A percentile compares a stretch with the other conserved stretches of the same genome.
These are phyloP conservation scores for Atkinsonella hypoxylon DNA, from an alignment of 2,329 filamentous ascomycete species.

Conservation along the genomic window DNA sequence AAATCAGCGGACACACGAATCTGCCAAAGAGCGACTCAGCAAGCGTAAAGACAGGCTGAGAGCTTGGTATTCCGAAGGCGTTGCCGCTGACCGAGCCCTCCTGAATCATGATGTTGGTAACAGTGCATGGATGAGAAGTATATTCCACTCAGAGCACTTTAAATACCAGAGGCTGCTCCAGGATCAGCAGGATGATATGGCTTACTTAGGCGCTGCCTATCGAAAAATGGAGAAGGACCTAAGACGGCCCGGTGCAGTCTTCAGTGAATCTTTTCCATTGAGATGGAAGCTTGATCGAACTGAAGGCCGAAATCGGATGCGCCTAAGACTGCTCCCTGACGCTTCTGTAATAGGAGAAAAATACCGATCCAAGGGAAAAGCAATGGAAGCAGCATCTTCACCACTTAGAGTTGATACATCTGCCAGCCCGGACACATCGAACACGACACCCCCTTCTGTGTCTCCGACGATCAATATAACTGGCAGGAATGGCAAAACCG, in stretches of 20 bases:
- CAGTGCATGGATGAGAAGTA: slow-evolving; percentile 88
- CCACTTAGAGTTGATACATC: slow-evolving; percentile 23
- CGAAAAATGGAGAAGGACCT: slow-evolving; percentile 69
- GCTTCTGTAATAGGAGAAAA: slow-evolving; percentile 53
- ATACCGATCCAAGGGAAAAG: slow-evolving; percentile 75
- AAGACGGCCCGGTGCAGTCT: slow-evolving; percentile 67
- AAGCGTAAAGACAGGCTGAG: slow-evolving; percentile 75
- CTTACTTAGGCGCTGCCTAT: slow-evolving; percentile 65
- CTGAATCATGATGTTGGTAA: slow-evolving; percentile 79
- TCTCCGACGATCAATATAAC: slow-evolving; percentile 12
- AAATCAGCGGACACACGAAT: slow-evolving; percentile 69
- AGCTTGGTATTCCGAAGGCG: slow-evolving; percentile 62
- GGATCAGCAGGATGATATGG: slow-evolving; percentile 83
- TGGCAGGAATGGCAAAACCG: slow-evolving; percentile 9
- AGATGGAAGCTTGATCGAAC: slow-evolving; percentile 95
- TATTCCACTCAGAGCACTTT: slow-evolving; percentile 81
- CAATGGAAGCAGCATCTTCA: slow-evolving; percentile 29
- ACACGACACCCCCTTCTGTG: slow-evolving; percentile 7
- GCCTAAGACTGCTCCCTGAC: slow-evolving; percentile 75
- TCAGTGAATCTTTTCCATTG: slow-evolving; percentile 49
- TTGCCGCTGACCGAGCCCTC: slow-evolving; percentile 57
- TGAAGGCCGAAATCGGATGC: slow-evolving; percentile 90
- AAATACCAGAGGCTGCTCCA: slow-evolving; percentile 84
- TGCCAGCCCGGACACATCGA: slow-evolving; percentile 11
- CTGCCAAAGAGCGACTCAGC: slow-evolving; percentile 53